phyloP scores from a whole-genome alignment of 768 basidiomycete genomes.

The Krasilnikovozyma curviuscula region DNA sequence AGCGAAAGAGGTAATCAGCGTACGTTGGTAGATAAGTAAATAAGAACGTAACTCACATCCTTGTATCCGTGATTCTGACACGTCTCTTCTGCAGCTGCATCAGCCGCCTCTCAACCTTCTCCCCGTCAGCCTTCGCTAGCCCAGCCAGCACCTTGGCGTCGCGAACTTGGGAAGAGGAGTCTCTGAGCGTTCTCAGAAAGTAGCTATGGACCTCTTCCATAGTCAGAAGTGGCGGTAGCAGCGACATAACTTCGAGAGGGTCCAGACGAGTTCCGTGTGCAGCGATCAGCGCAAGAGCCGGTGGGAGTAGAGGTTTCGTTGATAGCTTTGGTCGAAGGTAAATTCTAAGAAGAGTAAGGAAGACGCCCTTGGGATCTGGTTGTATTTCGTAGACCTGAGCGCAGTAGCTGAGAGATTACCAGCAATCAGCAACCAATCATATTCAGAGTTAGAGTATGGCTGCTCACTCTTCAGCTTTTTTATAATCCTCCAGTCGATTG shows the following conservation, averaged over 20 bases:
- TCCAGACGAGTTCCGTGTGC: conserved; percentile 68
- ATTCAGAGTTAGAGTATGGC: neutral
- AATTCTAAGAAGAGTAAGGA: conserved; percentile 63
- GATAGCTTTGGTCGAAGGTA: conserved; percentile 57
- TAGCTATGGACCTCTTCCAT: conserved; percentile 62
- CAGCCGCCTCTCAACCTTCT: conserved; percentile 51
- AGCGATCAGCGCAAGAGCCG: conserved; percentile 72
- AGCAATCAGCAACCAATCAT: conserved; percentile 3
- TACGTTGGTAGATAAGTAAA: neutral
- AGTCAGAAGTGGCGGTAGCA: conserved; percentile 76
- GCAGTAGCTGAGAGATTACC: conserved; percentile 49
- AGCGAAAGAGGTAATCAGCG: conserved; percentile 1
- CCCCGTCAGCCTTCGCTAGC: conserved; percentile 52
- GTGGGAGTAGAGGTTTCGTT: conserved; percentile 34
- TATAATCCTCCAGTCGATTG: conserved; percentile 60
- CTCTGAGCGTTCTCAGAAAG: conserved; percentile 48
- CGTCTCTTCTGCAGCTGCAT: conserved; percentile 59
- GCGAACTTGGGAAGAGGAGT: conserved; percentile 36
- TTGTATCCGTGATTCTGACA: conserved; percentile 74
- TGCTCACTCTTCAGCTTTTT: conserved; percentile 71
- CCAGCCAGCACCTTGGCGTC: conserved; percentile 50
- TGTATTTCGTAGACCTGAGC: conserved; percentile 51
- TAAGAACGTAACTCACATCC: conserved; percentile 47
- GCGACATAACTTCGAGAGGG: conserved; percentile 55
- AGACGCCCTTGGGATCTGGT: conserved; percentile 41